Base-by-base conservation (phyloP, 305 asterid genomes). In the Fraxinus velutina region DNA sequence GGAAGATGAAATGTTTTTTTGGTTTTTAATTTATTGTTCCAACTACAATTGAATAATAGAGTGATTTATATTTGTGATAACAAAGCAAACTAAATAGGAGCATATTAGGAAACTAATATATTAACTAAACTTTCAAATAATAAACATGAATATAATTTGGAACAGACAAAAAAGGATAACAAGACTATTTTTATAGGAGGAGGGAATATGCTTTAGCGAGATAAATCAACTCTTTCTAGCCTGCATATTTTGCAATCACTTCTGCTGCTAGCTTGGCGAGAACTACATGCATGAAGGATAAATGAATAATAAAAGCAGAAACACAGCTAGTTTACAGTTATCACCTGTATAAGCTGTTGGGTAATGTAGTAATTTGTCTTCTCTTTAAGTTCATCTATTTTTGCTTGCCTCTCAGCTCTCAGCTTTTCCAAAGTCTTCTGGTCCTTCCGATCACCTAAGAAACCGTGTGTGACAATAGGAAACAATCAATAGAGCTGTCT, bases 271-370 rank as follows among this genome's bases (percentile, higher is more conserved):
- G 15, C 73, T 42, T 68, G 78, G 19, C 12, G 74, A 21, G 37
- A 29, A 12, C 74, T 27, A 10, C 74, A 4, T 10, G 74, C 36
- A 29, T 9, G 39, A 68, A 22, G 13, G 34, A 19, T 15, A 39
- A 77, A 30, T 4, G 19, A 15, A 22, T 22, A 81, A 47, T 62
- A 62, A 62, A 62, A 62, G 72, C 30, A 62, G 72, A 62, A 62
- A 62, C 33, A 22, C 72, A 9, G 72, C 27, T 47, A 79, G 75
- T 79, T 79, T 73, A 72, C 84, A 72, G 62, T 29, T 76, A 71
- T 78, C 84, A 95, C 98, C 97, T 95, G 97, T 87, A 95, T 95
- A 79, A 95, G 90, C 86, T 93, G 99, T 87, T 92, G 99, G 12
- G 97, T 93, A 4, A 74, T 80, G 83, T 95, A 95, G 88, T 91